Evolutionary conservation across 352 stramenopile species (phyloP).

Genomic region (Thraustochytrium sp.): DNA sequence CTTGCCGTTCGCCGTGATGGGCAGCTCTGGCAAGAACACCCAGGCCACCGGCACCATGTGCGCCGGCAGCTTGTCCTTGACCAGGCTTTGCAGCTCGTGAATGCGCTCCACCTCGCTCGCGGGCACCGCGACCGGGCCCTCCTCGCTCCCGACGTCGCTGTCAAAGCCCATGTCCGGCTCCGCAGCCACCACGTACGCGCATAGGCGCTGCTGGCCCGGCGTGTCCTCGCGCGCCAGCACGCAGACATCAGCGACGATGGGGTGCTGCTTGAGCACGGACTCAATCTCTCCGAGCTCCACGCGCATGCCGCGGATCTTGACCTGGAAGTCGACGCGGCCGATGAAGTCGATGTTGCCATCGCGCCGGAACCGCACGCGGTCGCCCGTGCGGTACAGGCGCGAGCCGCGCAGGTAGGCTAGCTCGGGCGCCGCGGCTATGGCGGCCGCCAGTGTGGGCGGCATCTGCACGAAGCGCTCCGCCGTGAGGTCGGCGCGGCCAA

Average conservation of each 20-base stretch:
- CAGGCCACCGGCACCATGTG: slow-evolving; percentile 67
- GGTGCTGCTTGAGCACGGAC: slow-evolving; percentile 56
- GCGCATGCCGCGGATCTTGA: slow-evolving; percentile 70
- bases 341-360: slow-evolving; percentile 62
- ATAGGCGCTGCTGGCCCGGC: slow-evolving; percentile 49
- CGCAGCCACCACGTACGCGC: slow-evolving; percentile 59
- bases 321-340: slow-evolving; percentile 64
- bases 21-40: slow-evolving; percentile 54
- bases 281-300: slow-evolving; percentile 72
- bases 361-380: slow-evolving; percentile 62
- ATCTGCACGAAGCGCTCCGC: slow-evolving; percentile 58
- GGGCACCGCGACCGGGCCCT: background rate
- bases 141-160: background rate
- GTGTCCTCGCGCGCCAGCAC: slow-evolving; percentile 53
- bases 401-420: background rate
- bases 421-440: background rate
- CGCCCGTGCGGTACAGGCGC: slow-evolving; percentile 60
- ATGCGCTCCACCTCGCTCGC: slow-evolving; percentile 28
- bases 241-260: slow-evolving; percentile 54
- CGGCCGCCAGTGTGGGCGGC: slow-evolving; percentile 4
- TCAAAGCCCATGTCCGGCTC: no score
- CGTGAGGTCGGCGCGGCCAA: slow-evolving; percentile 69
- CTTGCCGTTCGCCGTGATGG: slow-evolving; percentile 67
- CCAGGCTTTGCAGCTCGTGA: slow-evolving; percentile 47
- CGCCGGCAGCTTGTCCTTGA: slow-evolving; percentile 53